Evolutionary conservation across 2,329 filamentous ascomycete species (phyloP), one percentile per base, ranked within the genome.

Genomic region (Ophiostoma angusticollis): DNA sequence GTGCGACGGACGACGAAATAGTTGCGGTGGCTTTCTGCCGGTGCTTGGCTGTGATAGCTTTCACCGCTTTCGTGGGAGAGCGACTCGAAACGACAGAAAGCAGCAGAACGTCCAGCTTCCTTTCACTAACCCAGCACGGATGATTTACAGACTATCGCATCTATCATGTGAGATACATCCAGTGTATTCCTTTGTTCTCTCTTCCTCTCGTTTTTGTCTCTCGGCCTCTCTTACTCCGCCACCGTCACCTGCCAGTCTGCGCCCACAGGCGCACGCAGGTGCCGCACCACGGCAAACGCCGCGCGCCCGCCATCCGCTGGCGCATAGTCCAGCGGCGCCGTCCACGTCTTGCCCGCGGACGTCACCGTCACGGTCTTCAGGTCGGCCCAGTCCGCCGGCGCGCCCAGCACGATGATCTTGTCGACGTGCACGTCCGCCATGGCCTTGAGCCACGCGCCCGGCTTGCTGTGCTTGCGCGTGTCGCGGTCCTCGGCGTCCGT

Each of bases 351-450:
- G 33, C 70, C 71, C 40, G 65, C 67, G 23, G 65, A 65, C 54
- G 66, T 63, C 38, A 72, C 69, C 51, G 57, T 70, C 1, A 78
- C 78, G 47, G 65, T 68, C 46, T 60, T 66, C 63, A 74, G 80
- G 35, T 62, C 63, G 45, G 71, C 71, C 87, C 86, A 94, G 16
- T 63, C 60, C 24, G 69, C 64, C 1, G 85, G 83, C 3, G 84
- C 84, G 31, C 84, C 84, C 16, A 96, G 76, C 35, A 98, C 52
- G 33, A 96, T 67, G 40, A 96, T 72, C 61, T 81, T 86, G 63
- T 94, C 86, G 1, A 96, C 76, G 7, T 70, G 64, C 3, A 96
- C 85, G 31, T 72, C 67, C 22, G 71, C 68, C 80, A 95, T 93
- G 6, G 63, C 67, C 67, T 89, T 83, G 45, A 87, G 61, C 66